Evolutionary conservation across 768 basidiomycete species (phyloP).

Genomic region (Cubamyces sp.): DNA sequence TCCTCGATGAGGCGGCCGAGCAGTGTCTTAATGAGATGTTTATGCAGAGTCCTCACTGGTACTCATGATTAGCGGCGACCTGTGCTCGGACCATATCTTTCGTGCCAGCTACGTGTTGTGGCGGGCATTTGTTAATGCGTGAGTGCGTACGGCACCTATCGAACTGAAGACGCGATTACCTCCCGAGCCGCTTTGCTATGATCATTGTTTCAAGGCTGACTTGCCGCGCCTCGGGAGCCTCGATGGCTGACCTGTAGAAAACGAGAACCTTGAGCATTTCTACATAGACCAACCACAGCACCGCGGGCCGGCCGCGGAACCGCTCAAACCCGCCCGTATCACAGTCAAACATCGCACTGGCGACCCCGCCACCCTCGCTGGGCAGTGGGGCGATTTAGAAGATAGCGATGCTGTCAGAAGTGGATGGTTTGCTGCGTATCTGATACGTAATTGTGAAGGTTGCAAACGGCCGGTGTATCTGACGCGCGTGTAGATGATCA

Average conservation of each 20-base stretch:
- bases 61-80: too few relatives aligned
- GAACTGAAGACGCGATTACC: too few relatives aligned
- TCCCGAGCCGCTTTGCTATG: too few relatives aligned
- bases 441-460: not conserved
- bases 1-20: too few relatives aligned
- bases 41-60: too few relatives aligned
- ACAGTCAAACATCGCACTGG: conserved; percentile 54
- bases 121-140: too few relatives aligned
- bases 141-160: too few relatives aligned
- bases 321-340: conserved; percentile 31
- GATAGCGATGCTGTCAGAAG: conserved; percentile 46
- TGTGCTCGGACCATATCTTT: too few relatives aligned
- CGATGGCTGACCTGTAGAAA: conserved; percentile 31
- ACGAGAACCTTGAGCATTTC: conserved; percentile 32
- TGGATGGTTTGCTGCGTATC: not conserved
- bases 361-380: conserved; percentile 48
- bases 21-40: too few relatives aligned
- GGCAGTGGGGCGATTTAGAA: conserved; percentile 48
- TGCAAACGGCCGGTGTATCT: conserved; percentile 40
- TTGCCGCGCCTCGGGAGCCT: too few relatives aligned
- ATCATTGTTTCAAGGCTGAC: too few relatives aligned
- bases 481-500: conserved; percentile 46
- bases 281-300: conserved; percentile 43
- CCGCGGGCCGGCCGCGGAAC: conserved; percentile 45
- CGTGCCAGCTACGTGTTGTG: too few relatives aligned